These are phyloP conservation scores for Jatropha multifida DNA, from an alignment of 441 rosid genomes.

Conservation along the genomic window DNA sequence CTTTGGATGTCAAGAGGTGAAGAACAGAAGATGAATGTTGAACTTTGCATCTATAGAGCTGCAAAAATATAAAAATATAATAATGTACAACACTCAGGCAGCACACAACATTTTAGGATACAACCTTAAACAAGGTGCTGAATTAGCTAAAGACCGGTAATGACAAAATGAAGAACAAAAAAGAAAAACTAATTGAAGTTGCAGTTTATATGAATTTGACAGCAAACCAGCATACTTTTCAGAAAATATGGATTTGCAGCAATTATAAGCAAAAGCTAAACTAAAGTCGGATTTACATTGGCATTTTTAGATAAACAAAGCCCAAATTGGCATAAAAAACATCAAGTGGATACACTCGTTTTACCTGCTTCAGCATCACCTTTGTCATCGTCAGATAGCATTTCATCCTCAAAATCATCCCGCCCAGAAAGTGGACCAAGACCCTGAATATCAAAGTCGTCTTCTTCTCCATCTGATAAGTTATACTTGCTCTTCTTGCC, in stretches of 20 bases:
- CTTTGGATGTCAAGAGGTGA: not conserved
- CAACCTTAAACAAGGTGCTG: not conserved
- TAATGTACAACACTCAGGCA: not conserved
- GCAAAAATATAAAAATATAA: not conserved
- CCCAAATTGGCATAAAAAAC: not conserved
- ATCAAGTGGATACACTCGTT: slow-evolving; percentile 36
- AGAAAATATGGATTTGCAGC: not conserved
- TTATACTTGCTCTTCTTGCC: slow-evolving; percentile 71
- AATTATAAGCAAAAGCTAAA: not conserved
- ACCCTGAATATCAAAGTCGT: slow-evolving; percentile 45
- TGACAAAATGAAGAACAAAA: not conserved
- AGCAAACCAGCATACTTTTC: not conserved
- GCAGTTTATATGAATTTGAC: not conserved
- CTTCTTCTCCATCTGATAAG: slow-evolving; percentile 88
- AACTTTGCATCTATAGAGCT: not conserved
- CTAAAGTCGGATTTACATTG: not conserved
- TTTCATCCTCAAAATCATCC: slow-evolving; percentile 79
- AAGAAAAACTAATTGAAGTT: not conserved
- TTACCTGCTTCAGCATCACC: slow-evolving; percentile 41
- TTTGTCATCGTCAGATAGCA: slow-evolving; percentile 57
- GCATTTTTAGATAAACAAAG: not conserved
- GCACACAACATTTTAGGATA: not conserved
- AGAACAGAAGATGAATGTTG: not conserved
- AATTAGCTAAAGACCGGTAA: not conserved
- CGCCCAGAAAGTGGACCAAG: slow-evolving; percentile 43